Evolutionary conservation across 306 rosid species (phyloP).

Genomic region (Cicer judaicum): DNA sequence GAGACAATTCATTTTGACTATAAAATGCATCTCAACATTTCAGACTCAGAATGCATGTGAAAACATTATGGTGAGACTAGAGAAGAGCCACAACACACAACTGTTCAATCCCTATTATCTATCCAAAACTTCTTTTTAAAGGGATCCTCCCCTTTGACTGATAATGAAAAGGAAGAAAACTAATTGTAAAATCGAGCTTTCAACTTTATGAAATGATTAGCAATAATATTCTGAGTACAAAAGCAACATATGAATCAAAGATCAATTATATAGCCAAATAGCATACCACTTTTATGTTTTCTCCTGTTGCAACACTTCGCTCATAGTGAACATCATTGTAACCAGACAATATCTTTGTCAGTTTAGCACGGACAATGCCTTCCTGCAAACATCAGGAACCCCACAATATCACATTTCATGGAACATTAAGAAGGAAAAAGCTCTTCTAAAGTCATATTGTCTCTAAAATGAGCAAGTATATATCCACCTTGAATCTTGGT

Average conservation of each 20-base stretch:
- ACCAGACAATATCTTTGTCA: conserved; percentile 74
- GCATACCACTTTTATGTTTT: conserved; percentile 83
- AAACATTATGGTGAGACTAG: conserved; percentile 18
- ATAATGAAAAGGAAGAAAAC: conserved; percentile 41
- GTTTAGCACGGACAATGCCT: conserved; percentile 87
- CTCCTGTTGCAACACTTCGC: conserved; percentile 81
- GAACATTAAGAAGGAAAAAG: conserved; percentile 31
- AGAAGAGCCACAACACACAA: conserved; percentile 1
- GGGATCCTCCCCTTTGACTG: conserved; percentile 20
- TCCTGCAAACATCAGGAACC: conserved; percentile 64
- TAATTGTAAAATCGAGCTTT: not conserved
- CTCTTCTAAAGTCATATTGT: conserved; percentile 20
- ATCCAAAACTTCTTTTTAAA: conserved; percentile 33
- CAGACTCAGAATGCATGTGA: conserved; percentile 16
- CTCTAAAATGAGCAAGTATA: conserved; percentile 34
- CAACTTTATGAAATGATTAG: conserved; percentile 15
- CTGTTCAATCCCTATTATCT: not conserved
- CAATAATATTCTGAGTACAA: conserved; percentile 25
- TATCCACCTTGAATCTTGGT: conserved; percentile 25
- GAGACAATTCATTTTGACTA: conserved; percentile 25
- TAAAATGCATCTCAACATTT: conserved; percentile 31
- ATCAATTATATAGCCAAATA: conserved; percentile 35
- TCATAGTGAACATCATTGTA: conserved; percentile 85
- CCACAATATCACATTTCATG: conserved; percentile 38
- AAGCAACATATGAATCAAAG: conserved; percentile 20